These are phyloP conservation scores for Acacia acuminata DNA, from an alignment of 306 rosid species.

Conservation along the genomic window DNA sequence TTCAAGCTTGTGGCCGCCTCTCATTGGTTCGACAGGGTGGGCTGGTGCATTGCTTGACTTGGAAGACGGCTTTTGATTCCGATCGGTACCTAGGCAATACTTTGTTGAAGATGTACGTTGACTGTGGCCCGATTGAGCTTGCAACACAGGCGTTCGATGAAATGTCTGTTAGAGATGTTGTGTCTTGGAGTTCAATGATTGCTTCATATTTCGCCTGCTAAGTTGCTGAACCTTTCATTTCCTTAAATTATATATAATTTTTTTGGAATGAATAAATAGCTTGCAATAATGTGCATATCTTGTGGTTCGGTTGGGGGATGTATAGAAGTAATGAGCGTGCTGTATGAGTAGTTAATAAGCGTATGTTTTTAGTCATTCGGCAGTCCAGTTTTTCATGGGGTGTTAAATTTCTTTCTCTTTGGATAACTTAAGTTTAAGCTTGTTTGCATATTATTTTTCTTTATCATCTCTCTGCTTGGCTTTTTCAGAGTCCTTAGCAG, in stretches of 20 bases:
- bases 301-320: background rate
- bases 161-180: slow-evolving; percentile 55
- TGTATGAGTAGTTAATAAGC: background rate
- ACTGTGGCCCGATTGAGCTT: slow-evolving; percentile 25
- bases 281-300: too few species aligned
- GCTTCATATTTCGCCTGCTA: slow-evolving; percentile 48
- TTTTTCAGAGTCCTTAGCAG: background rate
- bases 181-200: slow-evolving; percentile 64
- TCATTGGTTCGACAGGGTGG: slow-evolving; percentile 35
- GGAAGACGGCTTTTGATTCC: slow-evolving; percentile 42
- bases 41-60: slow-evolving; percentile 40
- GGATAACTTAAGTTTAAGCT: too few species aligned
- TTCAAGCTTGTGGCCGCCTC: slow-evolving; percentile 51
- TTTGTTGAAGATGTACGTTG: slow-evolving; percentile 49
- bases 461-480: background rate
- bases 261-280: background rate
- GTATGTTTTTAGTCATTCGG: background rate
- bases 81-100: slow-evolving; percentile 44
- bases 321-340: background rate
- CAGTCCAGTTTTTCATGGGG: too few species aligned
- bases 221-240: background rate
- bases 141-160: slow-evolving; percentile 56
- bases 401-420: too few species aligned
- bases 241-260: background rate
- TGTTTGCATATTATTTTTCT: too few species aligned